Evolutionary conservation across 2,329 filamentous ascomycete species (phyloP), one percentile per base, ranked within the genome.

Genomic region (Cercospora sojina): DNA sequence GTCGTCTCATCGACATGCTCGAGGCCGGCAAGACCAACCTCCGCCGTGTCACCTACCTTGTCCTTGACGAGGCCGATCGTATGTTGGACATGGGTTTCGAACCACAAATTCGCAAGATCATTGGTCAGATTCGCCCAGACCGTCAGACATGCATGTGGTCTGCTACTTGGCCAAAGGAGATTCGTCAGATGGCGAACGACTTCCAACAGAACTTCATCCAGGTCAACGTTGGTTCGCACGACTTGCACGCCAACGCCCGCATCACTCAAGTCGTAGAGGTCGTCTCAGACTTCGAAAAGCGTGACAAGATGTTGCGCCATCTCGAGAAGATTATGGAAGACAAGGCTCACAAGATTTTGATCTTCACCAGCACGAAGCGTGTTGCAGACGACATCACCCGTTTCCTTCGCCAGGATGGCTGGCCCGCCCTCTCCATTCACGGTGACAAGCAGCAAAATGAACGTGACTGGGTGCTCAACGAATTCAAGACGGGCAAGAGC

Each of bases 81-180:
- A 99, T 99, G 95, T 86, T 99, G 79, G 95, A 99, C 84, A 99
- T 99, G 95, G 95, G 95, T 88, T 98, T 99, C 83, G 95, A 99
- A 84, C 95, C 95, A 73, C 95, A 98, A 81, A 98, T 99, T 76
- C 92, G 95, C 84, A 98, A 98, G 85, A 98, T 99, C 73, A 93
- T 99, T 74, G 87, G 91, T 70, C 95, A 99, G 83, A 98, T 98
- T 81, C 92, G 95, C 74, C 95, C 95, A 62, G 95, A 99, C 80
- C 90, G 95, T 86, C 95, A 99, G 82, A 99, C 95, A 70, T 95
- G 95, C 85, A 97, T 99, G 93, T 99, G 94, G 92, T 99, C 95
- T 68, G 95, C 95, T 74, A 99, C 95, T 6, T 99, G 95, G 93
- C 95, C 95, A 77, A 97, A 97, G 87, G 94, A 98, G 81, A 94